A percentile compares a stretch with the other conserved stretches of the same genome.
Conservation (phyloP, 306 rosid species). For the Castanea mollissima region DNA sequence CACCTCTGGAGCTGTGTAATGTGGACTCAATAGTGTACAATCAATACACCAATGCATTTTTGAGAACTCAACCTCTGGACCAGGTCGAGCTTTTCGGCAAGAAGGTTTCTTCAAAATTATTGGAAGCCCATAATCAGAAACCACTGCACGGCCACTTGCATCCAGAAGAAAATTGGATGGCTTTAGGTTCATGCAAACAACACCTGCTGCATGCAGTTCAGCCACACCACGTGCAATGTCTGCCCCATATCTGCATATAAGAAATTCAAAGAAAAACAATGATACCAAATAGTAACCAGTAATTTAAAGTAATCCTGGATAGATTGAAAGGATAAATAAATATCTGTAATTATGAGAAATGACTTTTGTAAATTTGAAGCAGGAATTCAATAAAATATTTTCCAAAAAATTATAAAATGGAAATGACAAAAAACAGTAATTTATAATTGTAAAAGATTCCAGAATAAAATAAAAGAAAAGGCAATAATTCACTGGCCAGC, state of each 20-base stretch:
- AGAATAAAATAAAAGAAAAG: neutral
- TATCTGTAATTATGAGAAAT: neutral
- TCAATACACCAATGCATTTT: conserved; percentile 96
- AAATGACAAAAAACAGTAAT: neutral
- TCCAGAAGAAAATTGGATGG: conserved; percentile 97
- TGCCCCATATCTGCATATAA: conserved; percentile 69
- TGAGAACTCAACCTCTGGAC: conserved; percentile 61
- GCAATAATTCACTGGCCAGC: neutral
- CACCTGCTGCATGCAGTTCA: conserved; percentile 97
- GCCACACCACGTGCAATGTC: conserved; percentile 97
- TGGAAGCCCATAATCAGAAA: conserved; percentile 98
- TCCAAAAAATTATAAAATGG: neutral
- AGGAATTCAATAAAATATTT: neutral
- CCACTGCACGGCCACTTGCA: conserved; percentile 75
- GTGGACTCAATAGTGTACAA: conserved; percentile 92
- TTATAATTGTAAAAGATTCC: neutral
- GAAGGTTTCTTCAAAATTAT: conserved; percentile 83
- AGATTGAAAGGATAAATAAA: neutral
- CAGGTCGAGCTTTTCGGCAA: conserved; percentile 77
- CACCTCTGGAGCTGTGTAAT: conserved; percentile 96
- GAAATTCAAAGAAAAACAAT: neutral
- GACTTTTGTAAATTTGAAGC: neutral
- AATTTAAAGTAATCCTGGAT: neutral
- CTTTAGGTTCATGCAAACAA: conserved; percentile 92
- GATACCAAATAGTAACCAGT: neutral